Base-by-base conservation (phyloP, 1,284 basidiomycete genomes). In the Marasmius fiardii region DNA sequence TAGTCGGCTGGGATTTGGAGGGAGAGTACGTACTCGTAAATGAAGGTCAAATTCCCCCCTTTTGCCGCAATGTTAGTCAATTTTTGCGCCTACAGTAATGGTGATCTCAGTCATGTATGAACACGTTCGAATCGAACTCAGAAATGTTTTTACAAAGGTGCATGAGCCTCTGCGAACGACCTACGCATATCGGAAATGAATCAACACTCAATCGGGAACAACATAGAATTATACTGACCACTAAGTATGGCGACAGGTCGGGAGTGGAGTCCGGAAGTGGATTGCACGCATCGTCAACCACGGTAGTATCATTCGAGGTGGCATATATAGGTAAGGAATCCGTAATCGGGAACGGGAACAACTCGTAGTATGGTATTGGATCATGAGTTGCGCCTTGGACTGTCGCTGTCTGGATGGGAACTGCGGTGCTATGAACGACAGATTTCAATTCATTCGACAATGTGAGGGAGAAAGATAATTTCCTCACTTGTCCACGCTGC, bases 11-110 rank as follows among this genome's bases (percentile, higher is more conserved):
- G 10, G 28, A 31, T 4, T 31, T 31, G 5, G 10, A 31, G 10
- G 4, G 28, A n/a, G 5, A 31, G 18, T 10, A 71, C 76, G 39
- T 56, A 81, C 80, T 82, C 77, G 60, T 84, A 84, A 53, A 84
- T 76, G 20, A 83, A 63, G 4, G 72, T 66, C 33, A 72, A 63
- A n/a, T 75, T 73, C 0, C 68, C 80, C 3, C 81, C 80, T 60
- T 81, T 81, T 0, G 74, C 80, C 16, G 76, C 78, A 31, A 76
- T 65, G 60, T 83, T 82, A 0, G 65, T 64, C 41, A 81, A 53
- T 61, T 82, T 81, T 53, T 73, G 66, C 8, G 70, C 65, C 75
- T 75, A 43, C 21, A 52, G 23, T 21, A 10, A 18, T 35, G 18
- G n/a, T 56, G 11, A 53, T 28, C 18, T n/a, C 7, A 24, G 34